Evolutionary conservation across 768 basidiomycete species (phyloP), one percentile per base, ranked within the genome.

Genomic region (Arthromyces matolae): DNA sequence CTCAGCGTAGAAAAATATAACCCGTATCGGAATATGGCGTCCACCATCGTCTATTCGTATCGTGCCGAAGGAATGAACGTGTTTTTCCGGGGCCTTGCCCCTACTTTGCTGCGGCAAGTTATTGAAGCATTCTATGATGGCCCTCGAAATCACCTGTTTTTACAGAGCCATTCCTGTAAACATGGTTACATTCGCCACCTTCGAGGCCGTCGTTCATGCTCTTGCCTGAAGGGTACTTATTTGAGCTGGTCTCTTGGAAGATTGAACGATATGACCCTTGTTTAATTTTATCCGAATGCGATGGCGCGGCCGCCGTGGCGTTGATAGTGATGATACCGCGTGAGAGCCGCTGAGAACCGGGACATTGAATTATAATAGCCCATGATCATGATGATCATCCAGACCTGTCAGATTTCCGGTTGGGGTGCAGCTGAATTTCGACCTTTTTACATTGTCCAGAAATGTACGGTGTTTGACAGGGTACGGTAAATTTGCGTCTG

Each of bases 101-200:
- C 92, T 9, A 93, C 93, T 0, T 61, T 96, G 8, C 78, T 93
- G 31, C 75, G 93, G 86, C 86, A 57, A 50, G 79, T 68, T 32
- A 33, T 33, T 33, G 13, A 14, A 33, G 32, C 14, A 27, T 16
- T 19, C 28, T 13, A 22, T 38, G n/a, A 36, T 40, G 28, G 7
- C 23, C 16, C 23, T 16, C 3, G 23, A 12, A 24, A 28, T 27
- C 3, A 18, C 3, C 32, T 33, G 4, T 33, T 33, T 13, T 42
- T 24, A 45, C 51, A 89, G 86, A 32, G 85, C 87, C n/a, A 75
- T 89, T 19, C 89, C 89, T 2, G 86, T 88, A n/a, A 90, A 90
- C 54, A 88, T 90, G 77, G 84, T 82, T 25, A 89, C 84, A 1
- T 90, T 91, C 63, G 78, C 75, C 3, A 79, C 81, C 2, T 91